Conservation (phyloP, 371 early-diverging fungal species). For the Fennellomyces sp. region DNA sequence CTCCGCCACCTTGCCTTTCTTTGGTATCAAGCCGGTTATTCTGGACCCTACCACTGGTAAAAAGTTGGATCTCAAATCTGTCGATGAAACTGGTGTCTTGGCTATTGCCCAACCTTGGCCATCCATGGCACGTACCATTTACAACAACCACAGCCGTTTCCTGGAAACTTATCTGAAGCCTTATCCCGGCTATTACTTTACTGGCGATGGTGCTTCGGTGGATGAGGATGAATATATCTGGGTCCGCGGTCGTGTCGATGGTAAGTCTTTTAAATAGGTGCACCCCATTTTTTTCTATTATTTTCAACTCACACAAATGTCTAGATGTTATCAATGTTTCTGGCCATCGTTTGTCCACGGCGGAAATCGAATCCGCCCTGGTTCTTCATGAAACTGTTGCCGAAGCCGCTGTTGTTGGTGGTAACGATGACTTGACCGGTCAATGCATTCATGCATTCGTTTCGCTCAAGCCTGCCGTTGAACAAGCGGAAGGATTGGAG, state of each 20-base stretch:
- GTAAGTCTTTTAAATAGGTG: slow-evolving; percentile 24
- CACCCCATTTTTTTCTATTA: not conserved
- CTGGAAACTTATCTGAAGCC: slow-evolving; percentile 87
- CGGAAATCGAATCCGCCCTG: slow-evolving; percentile 94
- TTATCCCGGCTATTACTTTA: slow-evolving; percentile 88
- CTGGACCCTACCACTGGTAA: slow-evolving; percentile 85
- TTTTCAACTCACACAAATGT: not conserved
- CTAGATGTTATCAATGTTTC: slow-evolving; percentile 95
- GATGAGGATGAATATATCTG: slow-evolving; percentile 93
- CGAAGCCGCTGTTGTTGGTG: slow-evolving; percentile 95
- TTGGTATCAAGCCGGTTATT: slow-evolving; percentile 91
- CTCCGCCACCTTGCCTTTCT: slow-evolving; percentile 96
- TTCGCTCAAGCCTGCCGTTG: slow-evolving; percentile 62
- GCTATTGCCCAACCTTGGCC: slow-evolving; percentile 92
- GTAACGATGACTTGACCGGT: slow-evolving; percentile 93
- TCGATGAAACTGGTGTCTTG: slow-evolving; percentile 88
- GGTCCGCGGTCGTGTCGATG: slow-evolving; percentile 94
- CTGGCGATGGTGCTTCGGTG: slow-evolving; percentile 87
- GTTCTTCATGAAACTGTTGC: slow-evolving; percentile 78
- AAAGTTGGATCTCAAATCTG: slow-evolving; percentile 57
- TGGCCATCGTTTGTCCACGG: slow-evolving; percentile 95
- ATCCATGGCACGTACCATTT: slow-evolving; percentile 91
- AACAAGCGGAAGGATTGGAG: slow-evolving; percentile 44
- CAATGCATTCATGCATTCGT: slow-evolving; percentile 80
- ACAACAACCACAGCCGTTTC: slow-evolving; percentile 88